phyloP scores from a whole-genome alignment of 371 early-diverging fungal species.

The Rhizopus delemar region DNA sequence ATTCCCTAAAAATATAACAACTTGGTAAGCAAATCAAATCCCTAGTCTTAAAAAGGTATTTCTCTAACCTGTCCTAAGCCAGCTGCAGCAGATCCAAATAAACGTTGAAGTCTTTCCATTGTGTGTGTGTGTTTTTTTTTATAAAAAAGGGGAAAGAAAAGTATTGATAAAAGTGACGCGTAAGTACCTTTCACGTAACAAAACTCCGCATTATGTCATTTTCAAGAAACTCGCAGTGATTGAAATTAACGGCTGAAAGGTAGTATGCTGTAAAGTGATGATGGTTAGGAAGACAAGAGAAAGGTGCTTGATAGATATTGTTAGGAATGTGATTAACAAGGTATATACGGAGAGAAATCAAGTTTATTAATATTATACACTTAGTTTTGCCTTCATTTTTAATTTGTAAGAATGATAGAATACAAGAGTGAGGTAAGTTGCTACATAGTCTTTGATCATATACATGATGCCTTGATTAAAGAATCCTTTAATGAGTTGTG shows the following conservation, averaged over 20 bases:
- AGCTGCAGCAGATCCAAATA: conserved; percentile 65
- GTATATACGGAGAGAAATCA: too few species aligned
- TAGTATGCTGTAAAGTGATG: too few species aligned
- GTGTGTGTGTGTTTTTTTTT: background rate
- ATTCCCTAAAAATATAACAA: conserved; percentile 25
- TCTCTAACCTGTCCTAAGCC: conserved; percentile 45
- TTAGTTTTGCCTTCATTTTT: conserved; percentile 19
- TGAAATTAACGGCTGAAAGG: too few species aligned
- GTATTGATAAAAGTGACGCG: conserved; percentile 1
- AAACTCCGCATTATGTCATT: conserved; percentile 7
- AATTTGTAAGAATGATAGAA: conserved; percentile 48
- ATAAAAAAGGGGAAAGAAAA: background rate
- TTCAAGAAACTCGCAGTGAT: too few species aligned
- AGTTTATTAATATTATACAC: background rate
- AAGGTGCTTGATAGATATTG: too few species aligned
- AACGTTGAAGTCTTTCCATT: conserved; percentile 75
- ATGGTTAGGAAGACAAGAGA: too few species aligned
- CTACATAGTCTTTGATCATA: conserved; percentile 67
- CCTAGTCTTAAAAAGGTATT: too few species aligned
- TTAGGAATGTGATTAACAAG: too few species aligned
- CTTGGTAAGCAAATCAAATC: too few species aligned
- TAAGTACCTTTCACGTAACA: background rate
- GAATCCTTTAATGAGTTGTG: conserved; percentile 65
- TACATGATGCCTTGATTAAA: conserved; percentile 67
- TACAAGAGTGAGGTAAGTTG: conserved; percentile 50